A percentile compares a stretch with the other conserved stretches of the same genome.
Conservation (phyloP, 2,329 filamentous ascomycete genomes). For the Sarocladium strictum region DNA sequence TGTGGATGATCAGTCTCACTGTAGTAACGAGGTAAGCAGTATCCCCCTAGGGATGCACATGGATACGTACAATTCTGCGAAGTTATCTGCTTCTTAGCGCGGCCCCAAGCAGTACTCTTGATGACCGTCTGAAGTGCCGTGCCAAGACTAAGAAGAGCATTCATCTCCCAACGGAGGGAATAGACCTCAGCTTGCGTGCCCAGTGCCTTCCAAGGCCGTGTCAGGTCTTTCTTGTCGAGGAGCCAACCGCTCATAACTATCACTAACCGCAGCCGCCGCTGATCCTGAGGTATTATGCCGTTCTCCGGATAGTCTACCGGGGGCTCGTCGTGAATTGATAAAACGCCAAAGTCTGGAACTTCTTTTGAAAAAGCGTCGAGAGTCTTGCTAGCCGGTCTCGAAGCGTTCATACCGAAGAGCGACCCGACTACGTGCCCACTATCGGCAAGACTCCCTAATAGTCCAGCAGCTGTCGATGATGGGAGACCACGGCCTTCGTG, state of each 20-base stretch:
- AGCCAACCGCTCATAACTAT: slow-evolving; percentile 82
- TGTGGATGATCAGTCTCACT: slow-evolving; percentile 52
- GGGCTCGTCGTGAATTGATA: slow-evolving; percentile 58
- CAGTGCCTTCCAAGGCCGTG: slow-evolving; percentile 69
- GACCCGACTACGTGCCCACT: slow-evolving; percentile 75
- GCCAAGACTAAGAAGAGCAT: slow-evolving; percentile 71
- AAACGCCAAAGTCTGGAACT: slow-evolving; percentile 81
- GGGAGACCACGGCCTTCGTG: slow-evolving; percentile 73
- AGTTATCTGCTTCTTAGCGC: slow-evolving; percentile 50
- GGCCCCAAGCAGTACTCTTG: slow-evolving; percentile 73
- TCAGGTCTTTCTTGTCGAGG: slow-evolving; percentile 62
- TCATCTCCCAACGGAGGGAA: slow-evolving; percentile 75
- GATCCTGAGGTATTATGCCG: slow-evolving; percentile 45
- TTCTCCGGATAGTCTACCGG: slow-evolving; percentile 38
- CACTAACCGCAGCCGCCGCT: slow-evolving; percentile 70
- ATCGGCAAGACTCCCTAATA: slow-evolving; percentile 75
- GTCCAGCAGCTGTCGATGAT: slow-evolving; percentile 65
- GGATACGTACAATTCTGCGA: slow-evolving; percentile 39
- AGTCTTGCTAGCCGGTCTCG: slow-evolving; percentile 75
- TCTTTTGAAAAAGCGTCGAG: slow-evolving; percentile 84
- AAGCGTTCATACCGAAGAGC: slow-evolving; percentile 87
- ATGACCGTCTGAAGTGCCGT: slow-evolving; percentile 71
- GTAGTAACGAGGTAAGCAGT: slow-evolving; percentile 8
- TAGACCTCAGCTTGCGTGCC: slow-evolving; percentile 72
- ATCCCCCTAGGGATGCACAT: background rate